Evolutionary conservation across 176 grass and related monocot genomes (phyloP), one percentile per base, ranked within the genome.

Genomic region (Carex littledalei): DNA sequence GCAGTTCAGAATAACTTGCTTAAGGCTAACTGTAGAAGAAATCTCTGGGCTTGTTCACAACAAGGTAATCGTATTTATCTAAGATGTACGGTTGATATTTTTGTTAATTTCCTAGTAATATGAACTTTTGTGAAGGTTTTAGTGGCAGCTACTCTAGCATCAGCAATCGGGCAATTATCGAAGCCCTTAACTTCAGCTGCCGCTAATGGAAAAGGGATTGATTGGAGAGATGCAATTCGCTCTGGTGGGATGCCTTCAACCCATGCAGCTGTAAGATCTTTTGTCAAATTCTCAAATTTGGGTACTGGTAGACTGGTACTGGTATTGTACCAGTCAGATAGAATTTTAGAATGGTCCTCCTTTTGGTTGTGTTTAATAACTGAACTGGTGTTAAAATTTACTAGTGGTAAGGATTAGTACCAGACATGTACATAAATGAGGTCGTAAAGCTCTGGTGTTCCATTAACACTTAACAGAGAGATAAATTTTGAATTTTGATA

Each of bases 231-330:
- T 37, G 84, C 84, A 12, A 78, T 90, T 85, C 86, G 84, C 17
- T 85, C 96, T 2, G 91, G 93, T 45, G 93, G 96, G 73, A 95
- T 98, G 96, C 96, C 96, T 81, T 98, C 96, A 3, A 95, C 96
- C 3, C 93, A 98, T 89, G 93, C 96, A 3, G 85, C 91, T 58
- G 96, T 98, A 64, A 92, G 88, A 86, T 65, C 65, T 21, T 89
- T 26, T 34, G 55, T 18, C 8, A 1, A 62, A 12, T 55, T 72
- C 45, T 11, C 45, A 49, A 49, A 2, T 10, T 79, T 69, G 18
- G 24, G 0, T 43, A 5, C 26, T 47, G 43, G 43, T 47, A 47
- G 1, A 7, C 11, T 83, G 84, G 6, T 78, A 77, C 52, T 17
- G 34, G 45, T 83, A 63, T 77, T 55, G 49, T 55, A 77, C 73